Percentiles rank a stretch among this genome's conserved stretches.
phyloP scores from a whole-genome alignment of 257 asterid species.

The Solanum paucissectum region DNA sequence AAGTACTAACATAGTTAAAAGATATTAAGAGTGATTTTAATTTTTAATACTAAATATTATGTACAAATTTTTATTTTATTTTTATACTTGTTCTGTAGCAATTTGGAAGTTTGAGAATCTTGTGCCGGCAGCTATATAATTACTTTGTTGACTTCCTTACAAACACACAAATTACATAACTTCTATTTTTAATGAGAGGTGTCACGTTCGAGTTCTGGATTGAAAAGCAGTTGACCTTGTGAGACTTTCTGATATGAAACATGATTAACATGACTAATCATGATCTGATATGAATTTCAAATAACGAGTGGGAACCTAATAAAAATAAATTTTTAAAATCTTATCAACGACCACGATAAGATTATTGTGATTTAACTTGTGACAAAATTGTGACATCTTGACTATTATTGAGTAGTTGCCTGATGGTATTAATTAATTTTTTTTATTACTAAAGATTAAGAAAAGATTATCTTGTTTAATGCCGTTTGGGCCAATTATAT shows the following conservation, averaged over 20 bases:
- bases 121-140: neutral
- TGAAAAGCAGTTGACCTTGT: neutral
- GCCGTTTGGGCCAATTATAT: no score
- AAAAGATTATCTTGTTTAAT: no score
- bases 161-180: neutral
- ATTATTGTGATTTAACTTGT: neutral
- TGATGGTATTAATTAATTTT: no score
- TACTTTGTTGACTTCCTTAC: neutral
- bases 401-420: no score
- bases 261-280: neutral
- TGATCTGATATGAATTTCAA: neutral
- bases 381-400: no score
- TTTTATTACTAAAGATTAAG: no score
- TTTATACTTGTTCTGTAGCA: neutral
- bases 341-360: neutral
- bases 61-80: no score
- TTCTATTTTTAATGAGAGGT: neutral
- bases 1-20: neutral
- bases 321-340: no score
- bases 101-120: neutral
- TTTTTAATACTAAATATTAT: neutral
- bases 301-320: no score
- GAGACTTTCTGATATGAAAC: neutral
- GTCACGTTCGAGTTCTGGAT: neutral
- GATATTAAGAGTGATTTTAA: neutral